Conservation (phyloP, 805 yeast species). For the Candida xyloterini region DNA sequence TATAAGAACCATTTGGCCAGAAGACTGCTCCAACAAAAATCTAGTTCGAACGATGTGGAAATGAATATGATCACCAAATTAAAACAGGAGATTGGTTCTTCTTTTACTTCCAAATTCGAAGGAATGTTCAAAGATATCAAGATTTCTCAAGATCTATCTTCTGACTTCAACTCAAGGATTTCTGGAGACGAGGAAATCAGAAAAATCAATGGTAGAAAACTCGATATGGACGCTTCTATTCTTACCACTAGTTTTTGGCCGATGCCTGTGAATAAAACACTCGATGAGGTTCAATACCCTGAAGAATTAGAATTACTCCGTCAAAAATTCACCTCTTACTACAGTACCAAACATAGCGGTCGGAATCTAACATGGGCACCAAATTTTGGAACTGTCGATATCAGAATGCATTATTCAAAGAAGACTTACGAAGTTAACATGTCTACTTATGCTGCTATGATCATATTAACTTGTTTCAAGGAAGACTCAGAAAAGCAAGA, state of each 20-base stretch:
- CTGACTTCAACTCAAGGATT: slow-evolving; percentile 34
- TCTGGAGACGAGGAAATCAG: slow-evolving; percentile 17
- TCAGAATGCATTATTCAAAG: slow-evolving; percentile 65
- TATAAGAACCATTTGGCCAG: slow-evolving; percentile 86
- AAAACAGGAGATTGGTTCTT: slow-evolving; percentile 73
- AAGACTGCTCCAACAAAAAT: slow-evolving; percentile 54
- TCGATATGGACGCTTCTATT: slow-evolving; percentile 47
- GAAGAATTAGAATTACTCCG: slow-evolving; percentile 40
- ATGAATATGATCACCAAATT: slow-evolving; percentile 62
- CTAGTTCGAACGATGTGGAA: slow-evolving; percentile 58
- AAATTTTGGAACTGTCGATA: slow-evolving; percentile 77
- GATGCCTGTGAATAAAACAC: slow-evolving; percentile 40
- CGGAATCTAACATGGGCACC: slow-evolving; percentile 76
- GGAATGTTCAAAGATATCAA: slow-evolving; percentile 85
- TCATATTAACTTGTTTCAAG: slow-evolving; percentile 64
- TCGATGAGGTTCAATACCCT: slow-evolving; percentile 41
- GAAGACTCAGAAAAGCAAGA: slow-evolving; percentile 43
- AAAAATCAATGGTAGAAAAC: slow-evolving; percentile 30
- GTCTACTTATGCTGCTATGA: slow-evolving; percentile 77
- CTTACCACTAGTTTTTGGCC: slow-evolving; percentile 72
- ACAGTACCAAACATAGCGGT: slow-evolving; percentile 50
- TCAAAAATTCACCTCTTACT: slow-evolving; percentile 48
- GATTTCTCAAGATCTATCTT: slow-evolving; percentile 47
- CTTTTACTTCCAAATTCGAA: slow-evolving; percentile 75
- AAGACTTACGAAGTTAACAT: slow-evolving; percentile 74